Evolutionary conservation across 2,329 filamentous ascomycete species (phyloP).

Genomic region (Epichloe sp.): DNA sequence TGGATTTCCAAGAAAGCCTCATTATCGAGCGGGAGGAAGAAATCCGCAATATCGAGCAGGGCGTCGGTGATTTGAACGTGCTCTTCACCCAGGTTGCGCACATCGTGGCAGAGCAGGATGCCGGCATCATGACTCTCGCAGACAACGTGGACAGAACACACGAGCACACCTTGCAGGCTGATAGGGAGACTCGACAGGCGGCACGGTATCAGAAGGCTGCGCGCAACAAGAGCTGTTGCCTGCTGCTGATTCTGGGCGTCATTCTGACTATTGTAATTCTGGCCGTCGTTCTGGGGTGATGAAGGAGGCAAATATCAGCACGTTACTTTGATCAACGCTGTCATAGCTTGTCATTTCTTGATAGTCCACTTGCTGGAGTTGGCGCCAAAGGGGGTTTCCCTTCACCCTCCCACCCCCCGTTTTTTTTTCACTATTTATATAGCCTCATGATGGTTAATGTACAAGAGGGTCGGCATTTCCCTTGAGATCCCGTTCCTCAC

Average conservation of each 20-base stretch:
- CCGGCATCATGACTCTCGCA: conserved; percentile 70
- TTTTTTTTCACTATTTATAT: conserved; percentile 1
- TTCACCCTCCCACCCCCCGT: too few species aligned
- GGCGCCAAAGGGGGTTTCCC: conserved; percentile 5
- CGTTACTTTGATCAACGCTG: too few species aligned
- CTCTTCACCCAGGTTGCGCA: conserved; percentile 96
- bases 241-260: conserved; percentile 76
- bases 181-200: conserved; percentile 72
- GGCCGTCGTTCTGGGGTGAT: conserved; percentile 65
- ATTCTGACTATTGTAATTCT: conserved; percentile 83
- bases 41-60: conserved; percentile 95
- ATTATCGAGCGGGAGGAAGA: conserved; percentile 95
- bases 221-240: conserved; percentile 83
- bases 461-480: conserved; percentile 6
- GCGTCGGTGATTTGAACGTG: conserved; percentile 89
- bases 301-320: neutral
- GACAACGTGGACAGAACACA: conserved; percentile 78
- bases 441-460: conserved; percentile 5
- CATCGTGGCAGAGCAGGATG: conserved; percentile 89
- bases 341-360: neutral
- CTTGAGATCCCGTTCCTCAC: conserved; percentile 7
- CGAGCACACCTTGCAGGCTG: conserved; percentile 71
- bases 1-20: conserved; percentile 91
- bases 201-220: conserved; percentile 91
- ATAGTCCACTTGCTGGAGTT: neutral